phyloP scores from a whole-genome alignment of 2,329 filamentous ascomycete genomes.

The Verticillium alfalfae region DNA sequence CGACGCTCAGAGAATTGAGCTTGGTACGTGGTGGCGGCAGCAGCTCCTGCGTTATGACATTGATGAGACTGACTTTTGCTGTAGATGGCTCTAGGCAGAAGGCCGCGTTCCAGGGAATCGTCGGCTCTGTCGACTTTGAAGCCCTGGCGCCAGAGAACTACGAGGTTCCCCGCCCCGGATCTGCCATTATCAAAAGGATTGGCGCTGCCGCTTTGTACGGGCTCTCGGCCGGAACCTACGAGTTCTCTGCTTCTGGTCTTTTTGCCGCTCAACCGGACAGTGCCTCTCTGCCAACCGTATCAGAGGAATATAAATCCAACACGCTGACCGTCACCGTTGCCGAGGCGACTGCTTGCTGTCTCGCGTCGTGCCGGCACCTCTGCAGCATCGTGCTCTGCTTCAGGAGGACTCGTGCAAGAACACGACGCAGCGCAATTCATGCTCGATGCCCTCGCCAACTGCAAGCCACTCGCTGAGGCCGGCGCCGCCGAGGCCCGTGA shows the following conservation, averaged over 20 bases:
- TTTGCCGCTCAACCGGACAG: slow-evolving; percentile 11
- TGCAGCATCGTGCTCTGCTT: slow-evolving; percentile 5
- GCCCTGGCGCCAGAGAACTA: slow-evolving; percentile 13
- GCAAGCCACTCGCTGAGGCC: slow-evolving; percentile 10
- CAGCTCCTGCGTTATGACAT: not conserved
- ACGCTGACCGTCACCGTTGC: slow-evolving; percentile 9
- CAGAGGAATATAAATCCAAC: slow-evolving; percentile 11
- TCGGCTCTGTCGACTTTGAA: slow-evolving; percentile 11
- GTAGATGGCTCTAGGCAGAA: not conserved
- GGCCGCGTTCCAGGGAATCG: slow-evolving; percentile 11
- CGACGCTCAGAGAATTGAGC: not conserved
- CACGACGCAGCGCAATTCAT: slow-evolving; percentile 3
- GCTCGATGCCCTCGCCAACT: slow-evolving; percentile 10
- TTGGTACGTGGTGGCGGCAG: not conserved
- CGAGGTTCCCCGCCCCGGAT: slow-evolving; percentile 7
- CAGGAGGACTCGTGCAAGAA: slow-evolving; percentile 3
- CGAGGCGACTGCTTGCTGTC: slow-evolving; percentile 1
- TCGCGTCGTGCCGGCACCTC: not conserved
- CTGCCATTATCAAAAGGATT: slow-evolving; percentile 10
- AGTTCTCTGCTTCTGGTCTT: slow-evolving; percentile 9
- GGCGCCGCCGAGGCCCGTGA: slow-evolving; percentile 14
- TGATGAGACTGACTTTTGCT: not conserved
- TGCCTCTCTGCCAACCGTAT: slow-evolving; percentile 3
- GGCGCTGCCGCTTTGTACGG: slow-evolving; percentile 10
- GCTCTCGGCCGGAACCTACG: slow-evolving; percentile 13